These are phyloP conservation scores for Neofusicoccum sp. DNA, from an alignment of 2,329 filamentous ascomycete genomes.

Conservation along the genomic window DNA sequence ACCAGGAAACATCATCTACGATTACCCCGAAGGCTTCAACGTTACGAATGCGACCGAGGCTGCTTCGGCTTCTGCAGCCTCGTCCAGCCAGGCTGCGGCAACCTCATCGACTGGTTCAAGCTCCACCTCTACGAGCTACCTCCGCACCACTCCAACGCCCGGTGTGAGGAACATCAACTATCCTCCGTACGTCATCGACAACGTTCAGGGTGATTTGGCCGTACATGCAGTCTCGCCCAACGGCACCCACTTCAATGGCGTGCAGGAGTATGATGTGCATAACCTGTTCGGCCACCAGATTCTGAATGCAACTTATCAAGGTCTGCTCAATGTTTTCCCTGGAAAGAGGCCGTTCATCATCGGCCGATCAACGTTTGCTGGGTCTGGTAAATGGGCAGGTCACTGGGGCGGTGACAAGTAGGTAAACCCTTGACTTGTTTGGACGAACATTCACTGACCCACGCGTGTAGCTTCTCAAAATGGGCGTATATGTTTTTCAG, in stretches of 20 bases:
- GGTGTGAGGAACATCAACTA: slow-evolving; percentile 67
- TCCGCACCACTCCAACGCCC: slow-evolving; percentile 60
- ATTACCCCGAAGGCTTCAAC: slow-evolving; percentile 69
- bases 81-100: slow-evolving; percentile 51
- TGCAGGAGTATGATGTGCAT: slow-evolving; percentile 78
- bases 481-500: slow-evolving; percentile 74
- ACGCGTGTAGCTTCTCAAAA: slow-evolving; percentile 45
- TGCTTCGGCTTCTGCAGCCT: slow-evolving; percentile 56
- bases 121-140: slow-evolving; percentile 42
- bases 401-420: slow-evolving; percentile 76
- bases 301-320: slow-evolving; percentile 72
- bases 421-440: background rate
- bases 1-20: slow-evolving; percentile 56
- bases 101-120: slow-evolving; percentile 30
- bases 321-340: slow-evolving; percentile 62
- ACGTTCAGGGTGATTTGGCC: slow-evolving; percentile 69
- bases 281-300: slow-evolving; percentile 76
- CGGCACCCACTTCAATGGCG: slow-evolving; percentile 71
- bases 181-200: slow-evolving; percentile 74
- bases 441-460: background rate
- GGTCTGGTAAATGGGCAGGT: slow-evolving; percentile 71
- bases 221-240: slow-evolving; percentile 74
- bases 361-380: slow-evolving; percentile 76
- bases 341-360: slow-evolving; percentile 79
- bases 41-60: slow-evolving; percentile 67